Base-by-base conservation (phyloP, 2,329 filamentous ascomycete genomes). In the Akanthomyces uredinophilus region DNA sequence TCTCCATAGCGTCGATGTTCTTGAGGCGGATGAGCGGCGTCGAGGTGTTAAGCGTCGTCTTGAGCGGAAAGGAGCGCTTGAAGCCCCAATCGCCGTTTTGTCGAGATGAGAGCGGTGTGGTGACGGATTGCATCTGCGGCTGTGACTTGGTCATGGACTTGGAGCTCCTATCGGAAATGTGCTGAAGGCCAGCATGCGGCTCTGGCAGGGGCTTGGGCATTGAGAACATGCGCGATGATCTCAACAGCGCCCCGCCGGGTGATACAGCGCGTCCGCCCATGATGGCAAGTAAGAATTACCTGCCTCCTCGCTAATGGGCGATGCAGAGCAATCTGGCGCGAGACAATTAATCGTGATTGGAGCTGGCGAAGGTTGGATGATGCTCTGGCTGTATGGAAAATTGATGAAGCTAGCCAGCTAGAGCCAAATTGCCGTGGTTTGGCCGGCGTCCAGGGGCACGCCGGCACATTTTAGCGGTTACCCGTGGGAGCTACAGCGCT, bases 11-110 rank as follows among this genome's bases (percentile, higher is more conserved):
- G 78, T 98, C 94, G 66, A 96, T 83, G 64, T 89, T 83, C 69
- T 86, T 87, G 67, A 98, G 78, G 66, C 91, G 86, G 60, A 96
- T 83, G 55, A 90, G 80, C 11, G 92, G 90, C n/a, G 87, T 87
- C 7, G 87, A 86, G 7, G 86, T 87, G 60, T 85, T 85, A 22
- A 86, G 84, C 5, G 91, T 93, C 3, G 89, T 87, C 72, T 88
- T 88, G 10, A 88, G 77, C 1, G 94, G 94, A 6, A 98, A 80
- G 1, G 92, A 82, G 61, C 94, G 83, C 78, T 98, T 98, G 69
- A 97, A 79, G 16, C 94, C 94, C 93, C 94, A 98, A 71, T 98
- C 94, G 41, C 94, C 94, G 70, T 85, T 85, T 46, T 81, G 79
- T 27, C 91, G 83, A 8, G 92, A 93, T 20, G 86, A 82, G 50